Evolutionary conservation across 768 basidiomycete genomes (phyloP), one percentile per base, ranked within the genome.

Genomic region (Clavulina sp.): DNA sequence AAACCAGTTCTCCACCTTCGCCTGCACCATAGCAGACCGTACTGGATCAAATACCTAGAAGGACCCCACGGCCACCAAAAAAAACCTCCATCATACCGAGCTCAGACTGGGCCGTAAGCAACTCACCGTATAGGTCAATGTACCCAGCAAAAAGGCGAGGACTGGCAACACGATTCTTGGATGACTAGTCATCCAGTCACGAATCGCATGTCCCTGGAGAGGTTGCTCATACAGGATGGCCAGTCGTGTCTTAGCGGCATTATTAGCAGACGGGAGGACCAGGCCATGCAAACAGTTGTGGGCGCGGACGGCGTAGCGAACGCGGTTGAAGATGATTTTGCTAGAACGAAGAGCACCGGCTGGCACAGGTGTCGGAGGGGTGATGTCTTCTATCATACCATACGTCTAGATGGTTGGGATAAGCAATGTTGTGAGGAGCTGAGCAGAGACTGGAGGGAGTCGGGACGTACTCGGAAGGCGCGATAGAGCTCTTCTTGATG

Each of bases 1-100:
- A 59, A 95, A 91, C 74, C 85, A 85, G 38, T 86, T 73, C 41
- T 82, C 68, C 59, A 95, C 70, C 59, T 88, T 85, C 24, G 76
- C 77, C 67, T 87, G 74, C 0, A 97, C 74, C 70, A 80, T 86
- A 53, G 88, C 69, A 2, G 79, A 75, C 26, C 93, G 80, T 38
- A 99, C 75, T 2, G 91, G 91, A 63, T 96, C 89, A 60, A 96
- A 95, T 49, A 96, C 76, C 84, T 93, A 9, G 16, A 13, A 38
- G 36, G 13, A 21, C 13, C 21, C 13, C 21, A 38, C 21, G 13
- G 13, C 13, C 36, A 38, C 13, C 36, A 38, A 21, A 38, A 13
- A 38, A 38, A 38, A n/a, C n/a, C n/a, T n/a, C n/a, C 36, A 38
- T 13, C 36, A 38, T 38, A 13, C 21, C 49, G 13, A 53, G 33